Conservation (phyloP, 495 filamentous ascomycete species). For the Hyaloscypha variabilis region DNA sequence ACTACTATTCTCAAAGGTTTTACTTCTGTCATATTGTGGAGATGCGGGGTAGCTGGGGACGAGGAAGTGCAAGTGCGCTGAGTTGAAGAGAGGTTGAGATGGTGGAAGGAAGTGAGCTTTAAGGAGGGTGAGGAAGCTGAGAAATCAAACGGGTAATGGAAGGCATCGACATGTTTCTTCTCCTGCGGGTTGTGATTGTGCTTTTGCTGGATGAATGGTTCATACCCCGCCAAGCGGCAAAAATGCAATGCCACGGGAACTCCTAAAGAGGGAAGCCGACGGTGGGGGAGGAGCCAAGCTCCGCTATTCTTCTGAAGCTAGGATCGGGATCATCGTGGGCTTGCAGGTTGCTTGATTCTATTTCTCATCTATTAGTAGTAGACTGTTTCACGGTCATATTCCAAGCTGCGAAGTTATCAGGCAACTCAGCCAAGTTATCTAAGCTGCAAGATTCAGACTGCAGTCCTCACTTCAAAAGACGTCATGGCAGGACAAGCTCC, state of each 20-base stretch:
- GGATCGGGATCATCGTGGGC: too few species aligned
- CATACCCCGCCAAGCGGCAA: conserved; percentile 4
- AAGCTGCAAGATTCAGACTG: not conserved
- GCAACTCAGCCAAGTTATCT: not conserved
- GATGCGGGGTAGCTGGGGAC: conserved; percentile 15
- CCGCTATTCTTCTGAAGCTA: not conserved
- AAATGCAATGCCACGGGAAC: not conserved
- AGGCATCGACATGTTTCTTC: not conserved
- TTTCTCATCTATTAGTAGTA: not conserved
- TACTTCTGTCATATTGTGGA: conserved; percentile 18
- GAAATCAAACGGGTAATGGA: not conserved
- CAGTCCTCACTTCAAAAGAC: not conserved
- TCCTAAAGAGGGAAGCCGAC: not conserved
- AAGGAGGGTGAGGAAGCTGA: not conserved
- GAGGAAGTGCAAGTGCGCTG: not conserved
- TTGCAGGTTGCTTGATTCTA: not conserved
- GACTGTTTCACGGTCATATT: too few species aligned
- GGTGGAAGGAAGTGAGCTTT: not conserved
- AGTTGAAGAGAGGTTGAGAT: too few species aligned
- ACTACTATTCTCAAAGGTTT: conserved; percentile 30
- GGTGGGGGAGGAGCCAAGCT: not conserved
- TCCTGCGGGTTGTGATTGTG: not conserved
- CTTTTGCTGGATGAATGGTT: not conserved
- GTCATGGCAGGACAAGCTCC: conserved; percentile 43
- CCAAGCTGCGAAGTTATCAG: not conserved